phyloP scores from a whole-genome alignment of 2,329 filamentous ascomycete genomes.

The Septoria petroselini region DNA sequence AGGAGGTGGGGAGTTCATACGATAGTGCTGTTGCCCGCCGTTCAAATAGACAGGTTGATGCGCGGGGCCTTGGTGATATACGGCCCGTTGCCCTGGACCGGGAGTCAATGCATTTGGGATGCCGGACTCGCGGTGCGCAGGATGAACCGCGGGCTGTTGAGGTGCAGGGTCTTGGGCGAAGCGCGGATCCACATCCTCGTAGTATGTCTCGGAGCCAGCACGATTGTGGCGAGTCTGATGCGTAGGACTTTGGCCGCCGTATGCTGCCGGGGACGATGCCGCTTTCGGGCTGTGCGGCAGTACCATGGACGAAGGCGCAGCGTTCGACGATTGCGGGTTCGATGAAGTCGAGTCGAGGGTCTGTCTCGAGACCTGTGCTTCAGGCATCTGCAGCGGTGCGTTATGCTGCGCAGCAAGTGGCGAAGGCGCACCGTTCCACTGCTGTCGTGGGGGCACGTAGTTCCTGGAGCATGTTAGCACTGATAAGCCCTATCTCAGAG shows the following conservation, averaged over 20 bases:
- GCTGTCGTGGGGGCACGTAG: conserved; percentile 49
- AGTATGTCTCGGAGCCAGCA: conserved; percentile 60
- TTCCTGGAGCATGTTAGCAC: conserved; percentile 32
- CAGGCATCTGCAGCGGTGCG: conserved; percentile 5
- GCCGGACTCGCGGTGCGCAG: conserved; percentile 17
- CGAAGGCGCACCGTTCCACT: conserved; percentile 37
- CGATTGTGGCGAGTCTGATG: conserved; percentile 29
- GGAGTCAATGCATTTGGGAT: conserved; percentile 29
- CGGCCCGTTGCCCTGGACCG: conserved; percentile 17
- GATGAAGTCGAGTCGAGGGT: conserved; percentile 18
- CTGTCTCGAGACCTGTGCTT: conserved; percentile 16
- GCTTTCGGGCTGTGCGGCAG: conserved; percentile 30
- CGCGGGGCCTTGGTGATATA: conserved; percentile 12
- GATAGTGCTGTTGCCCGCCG: conserved; percentile 11
- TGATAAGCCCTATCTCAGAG: not conserved
- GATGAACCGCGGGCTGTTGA: conserved; percentile 2
- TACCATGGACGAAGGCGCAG: conserved; percentile 23
- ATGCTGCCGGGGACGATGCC: conserved; percentile 27
- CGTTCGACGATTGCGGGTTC: conserved; percentile 19
- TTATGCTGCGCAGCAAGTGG: conserved; percentile 16
- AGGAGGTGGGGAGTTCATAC: conserved; percentile 19
- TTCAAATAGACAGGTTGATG: conserved; percentile 8
- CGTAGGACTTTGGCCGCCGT: conserved; percentile 13
- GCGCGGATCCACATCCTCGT: conserved; percentile 88
- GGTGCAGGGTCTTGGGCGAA: conserved; percentile 58